Conservation (phyloP, 371 early-diverging fungal genomes). For the Mortierella polycephala region DNA sequence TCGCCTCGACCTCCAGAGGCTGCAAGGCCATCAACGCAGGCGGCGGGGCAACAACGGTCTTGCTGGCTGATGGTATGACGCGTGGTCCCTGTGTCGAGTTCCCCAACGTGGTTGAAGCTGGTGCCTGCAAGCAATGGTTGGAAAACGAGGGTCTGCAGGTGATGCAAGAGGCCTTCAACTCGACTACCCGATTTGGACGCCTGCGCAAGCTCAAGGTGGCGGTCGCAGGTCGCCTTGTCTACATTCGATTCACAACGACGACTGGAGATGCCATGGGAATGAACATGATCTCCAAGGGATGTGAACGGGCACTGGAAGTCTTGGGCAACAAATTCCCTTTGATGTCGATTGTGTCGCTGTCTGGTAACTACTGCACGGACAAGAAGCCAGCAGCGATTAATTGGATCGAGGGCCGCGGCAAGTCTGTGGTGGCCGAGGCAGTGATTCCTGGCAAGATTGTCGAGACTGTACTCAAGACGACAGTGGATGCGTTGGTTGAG, state of each 20-base stretch:
- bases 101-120: slow-evolving; percentile 74
- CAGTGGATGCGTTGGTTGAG: slow-evolving; percentile 80
- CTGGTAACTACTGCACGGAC: slow-evolving; percentile 97
- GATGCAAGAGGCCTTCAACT: slow-evolving; percentile 84
- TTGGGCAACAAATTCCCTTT: slow-evolving; percentile 74
- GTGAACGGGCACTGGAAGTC: slow-evolving; percentile 80
- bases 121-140: slow-evolving; percentile 79
- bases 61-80: slow-evolving; percentile 93
- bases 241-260: slow-evolving; percentile 88
- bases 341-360: slow-evolving; percentile 86
- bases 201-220: slow-evolving; percentile 86
- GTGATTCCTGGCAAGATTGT: slow-evolving; percentile 86
- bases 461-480: slow-evolving; percentile 88
- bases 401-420: slow-evolving; percentile 98
- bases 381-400: slow-evolving; percentile 98
- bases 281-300: slow-evolving; percentile 99
- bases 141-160: slow-evolving; percentile 73
- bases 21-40: slow-evolving; percentile 95
- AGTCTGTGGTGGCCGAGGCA: slow-evolving; percentile 92
- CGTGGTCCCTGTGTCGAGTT: slow-evolving; percentile 95
- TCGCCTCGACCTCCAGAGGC: slow-evolving; percentile 97
- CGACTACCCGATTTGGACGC: slow-evolving; percentile 91
- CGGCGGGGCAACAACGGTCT: slow-evolving; percentile 89
- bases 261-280: slow-evolving; percentile 99
- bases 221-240: slow-evolving; percentile 86